These are phyloP conservation scores for Tieghemostelium lacteum DNA, from an alignment of 78 protist species.

Conservation along the genomic window DNA sequence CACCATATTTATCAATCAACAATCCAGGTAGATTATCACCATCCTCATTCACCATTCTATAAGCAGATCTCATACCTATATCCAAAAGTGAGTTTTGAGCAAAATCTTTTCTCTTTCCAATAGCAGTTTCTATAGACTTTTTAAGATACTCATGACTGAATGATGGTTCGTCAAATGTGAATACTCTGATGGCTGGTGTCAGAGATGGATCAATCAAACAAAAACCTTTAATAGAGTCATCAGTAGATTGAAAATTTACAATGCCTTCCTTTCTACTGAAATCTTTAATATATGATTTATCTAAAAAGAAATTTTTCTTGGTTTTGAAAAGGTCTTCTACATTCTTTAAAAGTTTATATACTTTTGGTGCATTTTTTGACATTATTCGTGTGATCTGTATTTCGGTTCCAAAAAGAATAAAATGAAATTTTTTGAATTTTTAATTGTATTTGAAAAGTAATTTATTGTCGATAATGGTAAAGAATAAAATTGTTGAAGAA, in stretches of 20 bases:
- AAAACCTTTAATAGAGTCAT: background rate
- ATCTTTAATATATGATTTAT: constrained; percentile 1
- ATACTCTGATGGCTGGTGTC: constrained; percentile 18
- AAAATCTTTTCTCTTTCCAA: constrained; percentile 9
- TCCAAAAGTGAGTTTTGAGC: constrained; percentile 4
- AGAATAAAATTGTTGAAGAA: background rate
- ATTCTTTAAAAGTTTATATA: background rate
- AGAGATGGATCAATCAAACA: constrained; percentile 4
- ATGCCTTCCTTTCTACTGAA: constrained; percentile 11
- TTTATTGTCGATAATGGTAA: background rate
- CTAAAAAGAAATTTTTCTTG: background rate
- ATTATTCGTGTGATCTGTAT: too few species aligned
- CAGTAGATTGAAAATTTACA: background rate
- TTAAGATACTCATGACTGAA: background rate
- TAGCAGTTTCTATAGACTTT: constrained; percentile 12
- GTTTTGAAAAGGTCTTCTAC: constrained; percentile 2
- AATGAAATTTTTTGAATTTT: too few species aligned
- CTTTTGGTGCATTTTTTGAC: too few species aligned
- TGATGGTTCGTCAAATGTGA: constrained; percentile 1
- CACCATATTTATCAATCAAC: constrained; percentile 26
- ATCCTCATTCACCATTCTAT: constrained; percentile 44
- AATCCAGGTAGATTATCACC: constrained; percentile 55
- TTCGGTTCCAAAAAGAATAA: too few species aligned
- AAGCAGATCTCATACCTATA: constrained; percentile 37
- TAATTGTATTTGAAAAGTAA: too few species aligned